Evolutionary conservation across 1,284 basidiomycete species (phyloP).

Genomic region (Athelia psychrophila): DNA sequence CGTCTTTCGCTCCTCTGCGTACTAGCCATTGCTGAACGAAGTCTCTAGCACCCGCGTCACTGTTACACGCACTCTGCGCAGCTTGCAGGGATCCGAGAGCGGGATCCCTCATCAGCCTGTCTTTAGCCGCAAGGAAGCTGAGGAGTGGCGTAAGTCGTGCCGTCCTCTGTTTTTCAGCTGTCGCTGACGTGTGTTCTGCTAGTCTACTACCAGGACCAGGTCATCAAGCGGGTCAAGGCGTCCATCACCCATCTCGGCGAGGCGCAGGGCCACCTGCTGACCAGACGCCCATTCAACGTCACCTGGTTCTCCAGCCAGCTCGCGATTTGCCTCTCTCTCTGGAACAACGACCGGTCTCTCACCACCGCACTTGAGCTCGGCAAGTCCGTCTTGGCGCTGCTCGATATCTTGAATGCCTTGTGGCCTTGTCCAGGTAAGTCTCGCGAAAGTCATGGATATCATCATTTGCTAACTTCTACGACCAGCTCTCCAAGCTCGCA

Average conservation of each 20-base stretch:
- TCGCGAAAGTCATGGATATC: conserved; percentile 1
- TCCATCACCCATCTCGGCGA: conserved; percentile 47
- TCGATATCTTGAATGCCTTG: conserved; percentile 64
- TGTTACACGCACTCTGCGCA: conserved; percentile 61
- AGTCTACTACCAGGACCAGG: conserved; percentile 64
- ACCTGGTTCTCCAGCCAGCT: conserved; percentile 71
- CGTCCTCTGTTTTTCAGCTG: conserved; percentile 2
- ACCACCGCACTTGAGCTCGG: conserved; percentile 63
- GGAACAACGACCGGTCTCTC: conserved; percentile 58
- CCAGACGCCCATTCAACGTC: conserved; percentile 64
- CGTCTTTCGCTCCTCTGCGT: conserved; percentile 26
- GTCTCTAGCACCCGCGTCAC: conserved; percentile 69
- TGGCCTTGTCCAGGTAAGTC: conserved; percentile 70
- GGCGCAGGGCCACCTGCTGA: conserved; percentile 48
- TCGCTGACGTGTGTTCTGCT: conserved; percentile 9
- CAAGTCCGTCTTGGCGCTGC: conserved; percentile 56
- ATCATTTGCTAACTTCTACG: not conserved
- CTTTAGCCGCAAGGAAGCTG: conserved; percentile 64
- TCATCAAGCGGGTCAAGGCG: conserved; percentile 51
- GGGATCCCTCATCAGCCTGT: conserved; percentile 34
- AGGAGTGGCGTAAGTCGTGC: conserved; percentile 69
- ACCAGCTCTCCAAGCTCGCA: conserved; percentile 43
- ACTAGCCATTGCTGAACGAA: conserved; percentile 11
- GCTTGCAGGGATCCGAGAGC: conserved; percentile 42
- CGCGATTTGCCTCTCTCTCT: conserved; percentile 63